A percentile compares a stretch with the other conserved stretches of the same genome.
phyloP scores from a whole-genome alignment of 2,329 filamentous ascomycete species.

The Dryadomyces quercus-mongolicae region DNA sequence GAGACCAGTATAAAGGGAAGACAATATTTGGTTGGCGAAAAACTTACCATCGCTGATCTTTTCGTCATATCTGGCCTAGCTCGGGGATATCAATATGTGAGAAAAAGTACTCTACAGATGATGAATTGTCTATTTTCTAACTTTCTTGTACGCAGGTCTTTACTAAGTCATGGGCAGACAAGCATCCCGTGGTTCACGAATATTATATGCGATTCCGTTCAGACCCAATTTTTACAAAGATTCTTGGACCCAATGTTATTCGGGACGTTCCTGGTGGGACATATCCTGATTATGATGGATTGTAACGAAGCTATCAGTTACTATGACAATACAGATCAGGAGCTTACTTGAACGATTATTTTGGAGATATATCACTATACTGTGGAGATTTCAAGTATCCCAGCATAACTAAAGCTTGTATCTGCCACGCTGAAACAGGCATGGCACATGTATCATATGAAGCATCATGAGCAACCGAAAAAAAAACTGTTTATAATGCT shows the following conservation, averaged over 20 bases:
- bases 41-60: constrained; percentile 25
- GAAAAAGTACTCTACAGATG: neutral
- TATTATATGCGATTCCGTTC: neutral
- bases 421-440: too few species aligned
- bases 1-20: constrained; percentile 11
- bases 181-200: neutral
- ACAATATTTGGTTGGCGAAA: constrained; percentile 25
- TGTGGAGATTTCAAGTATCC: too few species aligned
- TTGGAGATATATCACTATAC: too few species aligned
- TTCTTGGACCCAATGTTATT: neutral
- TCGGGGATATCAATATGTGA: neutral
- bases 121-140: too few species aligned
- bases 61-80: constrained; percentile 7
- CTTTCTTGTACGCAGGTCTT: neutral
- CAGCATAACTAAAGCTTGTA: neutral
- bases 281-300: neutral
- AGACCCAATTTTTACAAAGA: neutral
- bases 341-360: too few species aligned
- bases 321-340: neutral
- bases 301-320: neutral
- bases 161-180: constrained; percentile 1
- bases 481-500: neutral
- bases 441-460: too few species aligned
- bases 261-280: neutral
- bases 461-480: neutral